Evolutionary conservation across 148 eudicot genomes (phyloP), one percentile per base, ranked within the genome.

Genomic region (Vaccinium myrtillus): DNA sequence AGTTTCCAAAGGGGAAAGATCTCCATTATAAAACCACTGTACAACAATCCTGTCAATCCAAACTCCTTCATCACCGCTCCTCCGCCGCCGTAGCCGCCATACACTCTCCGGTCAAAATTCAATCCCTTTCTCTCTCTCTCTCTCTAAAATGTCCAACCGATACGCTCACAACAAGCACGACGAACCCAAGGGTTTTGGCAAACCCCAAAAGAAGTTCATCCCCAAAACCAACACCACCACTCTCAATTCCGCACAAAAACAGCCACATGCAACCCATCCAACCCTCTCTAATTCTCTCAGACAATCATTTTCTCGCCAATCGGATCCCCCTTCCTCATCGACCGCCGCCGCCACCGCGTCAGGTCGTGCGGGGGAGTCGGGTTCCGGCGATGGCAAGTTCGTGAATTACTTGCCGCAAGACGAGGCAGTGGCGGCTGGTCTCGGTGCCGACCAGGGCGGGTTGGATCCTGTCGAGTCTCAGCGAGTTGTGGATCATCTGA

Each of bases 371-470:
- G 88, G 89, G 30, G 82, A 79, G 69, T 87, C 88, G 91, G 90
- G 87, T 63, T 83, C 93, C 0, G 82, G 49, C 5, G 80, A 88
- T 84, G 94, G 95, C 81, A 90, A 82, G 85, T 96, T 94, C 80
- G 95, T 96, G 8, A 89, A 90, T 88, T 96, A 92, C 85, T 86
- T 96, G 84, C 97, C 99, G 0, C 99, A 96, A 78, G 99, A 96
- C 79, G 99, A 96, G 86, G 99, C 99, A 1, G 97, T 96, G 21
- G 99, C 99, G 1, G 86, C 93, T 5, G 99, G 99, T 43, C 81
- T 93, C 14, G 89, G 94, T 25, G 91, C 92, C 11, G 93, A 90
- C 3, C 90, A 96, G 51, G 99, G 97, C 39, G 99, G 92, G n/a
- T 88, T 91, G 83, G 98, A 96, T 86, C 92, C 97, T 0, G 85